Percentiles rank a stretch among this genome's conserved stretches.
Conservation (phyloP, 306 rosid species). For the Quercus cerris region DNA sequence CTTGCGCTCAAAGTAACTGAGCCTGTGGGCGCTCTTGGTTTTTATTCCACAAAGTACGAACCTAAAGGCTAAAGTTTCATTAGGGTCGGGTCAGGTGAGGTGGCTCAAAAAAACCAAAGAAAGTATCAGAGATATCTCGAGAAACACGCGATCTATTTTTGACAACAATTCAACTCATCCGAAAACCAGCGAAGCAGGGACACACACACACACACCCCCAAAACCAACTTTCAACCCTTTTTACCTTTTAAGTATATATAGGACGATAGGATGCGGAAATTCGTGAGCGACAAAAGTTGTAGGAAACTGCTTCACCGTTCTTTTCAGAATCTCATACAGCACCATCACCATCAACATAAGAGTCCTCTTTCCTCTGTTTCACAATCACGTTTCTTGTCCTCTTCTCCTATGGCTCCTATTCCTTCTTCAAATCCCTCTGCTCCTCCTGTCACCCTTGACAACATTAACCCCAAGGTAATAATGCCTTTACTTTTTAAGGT, state of each 20-base stretch:
- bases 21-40: too few relatives aligned
- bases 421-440: constrained; percentile 33
- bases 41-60: too few relatives aligned
- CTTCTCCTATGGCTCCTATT: constrained; percentile 28
- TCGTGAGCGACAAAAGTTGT: constrained; percentile 41
- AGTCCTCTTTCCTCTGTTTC: constrained; percentile 21
- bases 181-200: too few relatives aligned
- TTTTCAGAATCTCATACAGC: background rate
- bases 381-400: constrained; percentile 40
- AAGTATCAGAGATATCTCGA: too few relatives aligned
- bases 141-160: too few relatives aligned
- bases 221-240: background rate
- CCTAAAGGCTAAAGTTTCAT: too few relatives aligned
- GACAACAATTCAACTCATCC: too few relatives aligned
- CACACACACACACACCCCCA: background rate
- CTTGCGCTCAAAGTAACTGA: too few relatives aligned
- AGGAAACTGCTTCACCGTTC: constrained; percentile 39
- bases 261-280: constrained; percentile 68
- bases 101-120: too few relatives aligned
- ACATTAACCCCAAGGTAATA: constrained; percentile 78
- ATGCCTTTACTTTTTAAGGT: background rate
- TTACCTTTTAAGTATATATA: background rate
- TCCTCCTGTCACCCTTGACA: constrained; percentile 43
- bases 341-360: background rate
- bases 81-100: too few relatives aligned